Conservation (phyloP, 2,329 filamentous ascomycete genomes). For the Sodiomyces alkalinus region DNA sequence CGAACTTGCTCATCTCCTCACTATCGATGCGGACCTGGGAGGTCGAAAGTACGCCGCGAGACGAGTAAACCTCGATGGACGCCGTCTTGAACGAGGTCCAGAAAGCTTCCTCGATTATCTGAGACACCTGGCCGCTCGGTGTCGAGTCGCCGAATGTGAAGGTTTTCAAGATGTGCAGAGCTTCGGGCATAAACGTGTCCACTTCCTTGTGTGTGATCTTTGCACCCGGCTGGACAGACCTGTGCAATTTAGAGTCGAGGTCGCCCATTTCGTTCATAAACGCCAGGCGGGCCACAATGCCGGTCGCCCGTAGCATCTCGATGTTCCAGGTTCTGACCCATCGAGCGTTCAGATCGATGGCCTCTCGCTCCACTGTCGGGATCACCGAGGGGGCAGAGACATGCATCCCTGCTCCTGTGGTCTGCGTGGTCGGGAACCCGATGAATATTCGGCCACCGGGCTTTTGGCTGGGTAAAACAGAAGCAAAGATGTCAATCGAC, state of each 20-base stretch:
- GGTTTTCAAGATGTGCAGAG: constrained; percentile 69
- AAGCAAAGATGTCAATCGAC: constrained; percentile 68
- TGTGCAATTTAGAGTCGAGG: constrained; percentile 46
- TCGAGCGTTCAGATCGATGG: constrained; percentile 88
- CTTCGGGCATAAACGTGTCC: constrained; percentile 55
- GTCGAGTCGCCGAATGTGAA: constrained; percentile 86
- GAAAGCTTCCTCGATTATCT: constrained; percentile 86
- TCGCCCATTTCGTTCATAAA: constrained; percentile 79
- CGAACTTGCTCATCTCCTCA: constrained; percentile 53
- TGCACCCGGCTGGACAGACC: constrained; percentile 25
- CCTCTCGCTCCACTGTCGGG: constrained; percentile 91
- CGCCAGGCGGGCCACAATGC: constrained; percentile 76
- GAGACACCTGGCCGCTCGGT: constrained; percentile 67
- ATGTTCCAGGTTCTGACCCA: constrained; percentile 94
- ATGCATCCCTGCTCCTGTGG: constrained; percentile 84
- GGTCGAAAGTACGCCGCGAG: constrained; percentile 72
- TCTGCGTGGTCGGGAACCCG: constrained; percentile 94
- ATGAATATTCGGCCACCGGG: constrained; percentile 82
- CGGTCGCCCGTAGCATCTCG: constrained; percentile 80
- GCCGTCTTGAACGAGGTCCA: constrained; percentile 81
- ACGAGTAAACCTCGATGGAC: constrained; percentile 78
- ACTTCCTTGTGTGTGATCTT: constrained; percentile 50
- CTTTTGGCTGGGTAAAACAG: constrained; percentile 76
- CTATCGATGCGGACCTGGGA: constrained; percentile 64
- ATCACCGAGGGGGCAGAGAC: constrained; percentile 94